These are phyloP conservation scores for Knoxia roxburghii DNA, from an alignment of 257 asterid species.

Conservation along the genomic window DNA sequence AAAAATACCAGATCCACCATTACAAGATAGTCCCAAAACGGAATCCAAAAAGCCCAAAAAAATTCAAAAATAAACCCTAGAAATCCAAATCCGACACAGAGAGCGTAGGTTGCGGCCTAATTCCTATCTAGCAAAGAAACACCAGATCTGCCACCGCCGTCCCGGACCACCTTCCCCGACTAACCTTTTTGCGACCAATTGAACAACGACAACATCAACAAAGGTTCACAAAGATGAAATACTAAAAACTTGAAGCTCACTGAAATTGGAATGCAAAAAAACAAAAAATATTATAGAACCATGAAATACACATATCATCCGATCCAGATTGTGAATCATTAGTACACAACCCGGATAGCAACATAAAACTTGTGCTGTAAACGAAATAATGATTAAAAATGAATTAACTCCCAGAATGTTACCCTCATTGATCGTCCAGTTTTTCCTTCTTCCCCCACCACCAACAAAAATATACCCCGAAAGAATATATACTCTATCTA, in stretches of 20 bases:
- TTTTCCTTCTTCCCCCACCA: conserved; percentile 19
- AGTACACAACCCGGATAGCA: conserved; percentile 48
- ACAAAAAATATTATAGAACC: conserved; percentile 10
- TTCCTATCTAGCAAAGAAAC: too few relatives aligned
- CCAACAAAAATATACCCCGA: conserved; percentile 39
- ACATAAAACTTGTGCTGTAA: conserved; percentile 27
- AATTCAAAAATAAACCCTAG: too few relatives aligned
- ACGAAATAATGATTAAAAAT: conserved; percentile 20
- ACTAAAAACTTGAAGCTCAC: neutral
- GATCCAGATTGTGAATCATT: conserved; percentile 24
- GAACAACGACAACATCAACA: too few relatives aligned
- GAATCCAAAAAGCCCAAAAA: too few relatives aligned
- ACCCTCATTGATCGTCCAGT: conserved; percentile 1
- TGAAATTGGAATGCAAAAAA: neutral
- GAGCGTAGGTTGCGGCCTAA: too few relatives aligned
- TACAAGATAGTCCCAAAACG: too few relatives aligned
- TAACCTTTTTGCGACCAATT: too few relatives aligned
- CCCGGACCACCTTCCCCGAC: too few relatives aligned
- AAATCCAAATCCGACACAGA: too few relatives aligned
- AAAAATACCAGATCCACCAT: too few relatives aligned
- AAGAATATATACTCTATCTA: conserved; percentile 50
- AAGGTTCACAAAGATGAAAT: too few relatives aligned
- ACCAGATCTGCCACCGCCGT: too few relatives aligned
- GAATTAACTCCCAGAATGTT: conserved; percentile 33
- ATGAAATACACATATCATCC: conserved; percentile 29